phyloP scores from a whole-genome alignment of 1,284 basidiomycete species.

The Puccinia horiana region DNA sequence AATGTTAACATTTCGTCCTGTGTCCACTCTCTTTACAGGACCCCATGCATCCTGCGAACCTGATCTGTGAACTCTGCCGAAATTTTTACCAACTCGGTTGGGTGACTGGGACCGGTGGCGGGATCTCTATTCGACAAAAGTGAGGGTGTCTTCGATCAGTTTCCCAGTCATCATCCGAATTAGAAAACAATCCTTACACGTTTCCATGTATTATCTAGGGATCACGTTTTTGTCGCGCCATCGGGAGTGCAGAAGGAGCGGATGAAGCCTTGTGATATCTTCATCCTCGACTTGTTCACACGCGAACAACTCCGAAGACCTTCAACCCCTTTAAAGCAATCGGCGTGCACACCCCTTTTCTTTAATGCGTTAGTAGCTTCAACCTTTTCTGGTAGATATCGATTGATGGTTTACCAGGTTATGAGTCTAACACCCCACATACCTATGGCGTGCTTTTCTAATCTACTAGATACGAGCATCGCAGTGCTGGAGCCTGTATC shows the following conservation, averaged over 20 bases:
- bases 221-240: conserved; percentile 79
- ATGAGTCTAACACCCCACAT: not conserved
- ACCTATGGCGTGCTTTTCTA: not conserved
- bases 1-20: conserved; percentile 7
- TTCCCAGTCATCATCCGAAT: not conserved
- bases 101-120: conserved; percentile 66
- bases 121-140: conserved; percentile 50
- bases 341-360: conserved; percentile 82
- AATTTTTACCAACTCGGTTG: conserved; percentile 64
- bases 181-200: not conserved
- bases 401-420: not conserved
- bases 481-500: conserved; percentile 76
- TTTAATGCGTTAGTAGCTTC: conserved; percentile 73
- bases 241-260: conserved; percentile 85
- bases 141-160: conserved; percentile 66
- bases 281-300: conserved; percentile 72
- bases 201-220: conserved; percentile 60
- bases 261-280: conserved; percentile 75
- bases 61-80: conserved; percentile 74
- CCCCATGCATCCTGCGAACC: conserved; percentile 69
- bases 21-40: conserved; percentile 24
- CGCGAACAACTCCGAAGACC: conserved; percentile 63
- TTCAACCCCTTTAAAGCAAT: conserved; percentile 67
- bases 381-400: not conserved
- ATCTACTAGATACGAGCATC: conserved; percentile 63